These are phyloP conservation scores for Geranomyces variabilis DNA, from an alignment of 192 early-diverging fungal species.

Conservation along the genomic window DNA sequence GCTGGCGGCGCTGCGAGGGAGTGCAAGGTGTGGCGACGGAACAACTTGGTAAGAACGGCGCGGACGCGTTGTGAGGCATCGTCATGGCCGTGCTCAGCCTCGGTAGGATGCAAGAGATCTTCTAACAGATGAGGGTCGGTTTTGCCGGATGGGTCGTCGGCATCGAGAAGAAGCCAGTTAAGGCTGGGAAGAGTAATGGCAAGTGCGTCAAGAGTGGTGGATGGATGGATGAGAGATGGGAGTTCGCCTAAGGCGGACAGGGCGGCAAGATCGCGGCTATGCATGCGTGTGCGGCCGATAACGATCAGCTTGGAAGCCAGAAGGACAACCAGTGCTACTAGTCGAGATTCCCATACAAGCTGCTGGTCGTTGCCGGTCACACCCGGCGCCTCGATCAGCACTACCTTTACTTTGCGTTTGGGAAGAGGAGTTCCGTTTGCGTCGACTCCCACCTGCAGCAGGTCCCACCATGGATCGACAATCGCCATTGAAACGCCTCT, in stretches of 20 bases:
- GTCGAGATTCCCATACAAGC: background rate
- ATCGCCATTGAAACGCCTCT: background rate
- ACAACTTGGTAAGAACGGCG: conserved; percentile 15
- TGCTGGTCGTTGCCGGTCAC: conserved; percentile 1
- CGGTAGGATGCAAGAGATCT: background rate
- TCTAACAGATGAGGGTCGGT: conserved; percentile 4
- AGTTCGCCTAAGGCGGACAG: conserved; percentile 1
- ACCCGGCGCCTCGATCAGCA: conserved; percentile 13
- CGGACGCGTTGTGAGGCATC: conserved; percentile 6
- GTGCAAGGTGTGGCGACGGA: conserved; percentile 1
- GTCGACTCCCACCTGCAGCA: background rate
- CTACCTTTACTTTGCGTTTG: background rate
- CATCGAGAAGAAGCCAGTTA: conserved; percentile 12
- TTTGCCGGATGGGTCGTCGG: conserved; percentile 2
- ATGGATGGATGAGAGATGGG: conserved; percentile 8
- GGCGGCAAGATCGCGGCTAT: background rate
- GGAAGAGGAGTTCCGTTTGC: background rate
- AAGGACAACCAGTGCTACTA: conserved; percentile 6
- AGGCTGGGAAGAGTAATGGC: background rate
- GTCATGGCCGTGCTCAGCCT: background rate
- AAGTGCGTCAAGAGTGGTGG: conserved; percentile 16
- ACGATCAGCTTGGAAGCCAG: conserved; percentile 5
- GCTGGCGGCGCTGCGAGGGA: conserved; percentile 3
- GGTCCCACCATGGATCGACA: conserved; percentile 8
- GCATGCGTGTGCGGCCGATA: conserved; percentile 12